These are phyloP conservation scores for Paraglomus occultum DNA, from an alignment of 192 early-diverging fungal genomes.

Conservation along the genomic window DNA sequence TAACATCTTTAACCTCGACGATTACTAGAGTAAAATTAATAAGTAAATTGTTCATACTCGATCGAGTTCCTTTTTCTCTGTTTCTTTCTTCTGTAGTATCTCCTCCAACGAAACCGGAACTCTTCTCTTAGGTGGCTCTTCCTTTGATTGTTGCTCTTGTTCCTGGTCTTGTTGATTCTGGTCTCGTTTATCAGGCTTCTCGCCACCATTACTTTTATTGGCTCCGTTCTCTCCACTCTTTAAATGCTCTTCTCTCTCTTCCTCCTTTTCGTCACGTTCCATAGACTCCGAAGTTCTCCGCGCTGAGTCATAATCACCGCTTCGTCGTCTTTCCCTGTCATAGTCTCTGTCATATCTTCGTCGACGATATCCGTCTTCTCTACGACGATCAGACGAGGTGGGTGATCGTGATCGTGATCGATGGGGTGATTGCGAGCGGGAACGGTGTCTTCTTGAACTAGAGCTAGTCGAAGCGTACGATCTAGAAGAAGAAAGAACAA, in stretches of 20 bases:
- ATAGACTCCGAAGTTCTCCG: background rate
- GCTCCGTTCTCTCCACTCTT: background rate
- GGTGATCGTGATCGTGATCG: background rate
- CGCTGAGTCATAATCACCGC: constrained; percentile 5
- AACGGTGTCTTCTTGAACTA: constrained; percentile 16
- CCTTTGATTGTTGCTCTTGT: constrained; percentile 21
- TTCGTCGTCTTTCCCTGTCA: constrained; percentile 20
- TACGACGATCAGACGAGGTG: background rate
- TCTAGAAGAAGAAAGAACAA: background rate
- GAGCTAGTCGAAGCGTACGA: background rate
- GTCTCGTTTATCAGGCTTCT: constrained; percentile 17
- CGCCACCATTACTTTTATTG: constrained; percentile 16
- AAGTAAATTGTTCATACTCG: constrained; percentile 42
- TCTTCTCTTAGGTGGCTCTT: constrained; percentile 31
- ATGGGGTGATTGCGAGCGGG: background rate
- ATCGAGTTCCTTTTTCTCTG: constrained; percentile 59
- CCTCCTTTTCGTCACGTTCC: background rate
- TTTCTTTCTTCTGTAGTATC: constrained; percentile 62
- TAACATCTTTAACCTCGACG: background rate
- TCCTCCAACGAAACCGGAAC: constrained; percentile 80
- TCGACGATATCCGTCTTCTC: constrained; percentile 6
- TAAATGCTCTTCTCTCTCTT: constrained; percentile 1
- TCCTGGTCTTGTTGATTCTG: constrained; percentile 8
- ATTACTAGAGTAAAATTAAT: constrained; percentile 9
- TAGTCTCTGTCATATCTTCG: constrained; percentile 25